A percentile compares a stretch with the other conserved stretches of the same genome.
These are phyloP conservation scores for Flagelloscypha sp. DNA, from an alignment of 768 basidiomycete species.

Conservation along the genomic window DNA sequence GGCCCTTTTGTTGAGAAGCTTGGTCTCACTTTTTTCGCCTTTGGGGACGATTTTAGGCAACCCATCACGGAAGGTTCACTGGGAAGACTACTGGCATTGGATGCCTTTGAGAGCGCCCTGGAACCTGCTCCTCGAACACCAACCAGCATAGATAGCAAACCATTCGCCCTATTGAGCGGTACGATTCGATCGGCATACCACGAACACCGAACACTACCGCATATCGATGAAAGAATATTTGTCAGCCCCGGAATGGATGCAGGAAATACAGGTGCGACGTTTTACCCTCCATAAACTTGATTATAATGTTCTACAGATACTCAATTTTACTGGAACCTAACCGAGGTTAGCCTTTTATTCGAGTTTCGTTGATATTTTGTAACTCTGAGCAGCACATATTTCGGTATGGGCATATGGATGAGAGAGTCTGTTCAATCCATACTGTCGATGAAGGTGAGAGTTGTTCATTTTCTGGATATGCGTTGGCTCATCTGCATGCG, in stretches of 20 bases:
- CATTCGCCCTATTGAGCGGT: constrained; percentile 29
- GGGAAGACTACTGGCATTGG: constrained; percentile 25
- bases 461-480: too few species aligned
- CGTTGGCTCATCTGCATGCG: too few species aligned
- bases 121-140: constrained; percentile 41
- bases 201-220: constrained; percentile 15
- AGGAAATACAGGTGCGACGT: constrained; percentile 23
- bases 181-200: constrained; percentile 29
- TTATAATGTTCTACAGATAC: constrained; percentile 21
- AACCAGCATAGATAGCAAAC: constrained; percentile 6
- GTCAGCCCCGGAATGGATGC: constrained; percentile 25
- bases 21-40: constrained; percentile 33
- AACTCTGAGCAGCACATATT: constrained; percentile 40
- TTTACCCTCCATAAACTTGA: constrained; percentile 3
- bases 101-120: constrained; percentile 27
- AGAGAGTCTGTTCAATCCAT: constrained; percentile 24
- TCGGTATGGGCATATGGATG: constrained; percentile 32
- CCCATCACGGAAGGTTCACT: constrained; percentile 12
- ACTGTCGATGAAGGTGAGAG: constrained; percentile 47
- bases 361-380: too few species aligned
- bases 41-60: constrained; percentile 26
- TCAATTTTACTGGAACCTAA: constrained; percentile 22
- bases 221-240: constrained; percentile 3
- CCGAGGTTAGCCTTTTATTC: too few species aligned
- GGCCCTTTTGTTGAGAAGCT: constrained; percentile 23